Percentiles rank a stretch among this genome's conserved stretches.
phyloP scores from a whole-genome alignment of 139 green algal species.

The Auxenochlorella pyrenoidosa region DNA sequence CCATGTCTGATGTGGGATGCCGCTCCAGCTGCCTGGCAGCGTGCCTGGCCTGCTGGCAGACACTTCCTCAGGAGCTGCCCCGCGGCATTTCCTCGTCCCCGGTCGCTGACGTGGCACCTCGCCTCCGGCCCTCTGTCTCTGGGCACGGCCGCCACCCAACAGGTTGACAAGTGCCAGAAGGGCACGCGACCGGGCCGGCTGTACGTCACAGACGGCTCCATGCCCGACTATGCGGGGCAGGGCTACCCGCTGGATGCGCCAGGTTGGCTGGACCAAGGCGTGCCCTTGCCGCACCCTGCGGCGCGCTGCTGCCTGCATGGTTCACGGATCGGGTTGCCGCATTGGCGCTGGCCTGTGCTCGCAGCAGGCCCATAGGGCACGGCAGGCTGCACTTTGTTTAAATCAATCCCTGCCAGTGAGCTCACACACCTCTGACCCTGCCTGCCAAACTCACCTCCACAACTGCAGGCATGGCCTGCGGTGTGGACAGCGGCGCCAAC shows the following conservation, averaged over 20 bases:
- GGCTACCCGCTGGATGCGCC: constrained; percentile 6
- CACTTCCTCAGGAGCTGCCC: neutral
- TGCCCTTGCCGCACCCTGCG: neutral
- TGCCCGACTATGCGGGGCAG: constrained; percentile 44
- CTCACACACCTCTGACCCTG: neutral
- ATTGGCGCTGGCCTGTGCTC: neutral
- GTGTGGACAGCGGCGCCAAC: constrained; percentile 37
- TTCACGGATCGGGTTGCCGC: neutral
- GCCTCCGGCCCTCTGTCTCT: neutral
- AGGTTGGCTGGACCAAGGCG: neutral
- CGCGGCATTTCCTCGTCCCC: too few species aligned
- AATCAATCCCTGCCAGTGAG: neutral
- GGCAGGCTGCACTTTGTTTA: too few species aligned
- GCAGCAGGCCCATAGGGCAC: too few species aligned
- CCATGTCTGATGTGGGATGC: too few species aligned
- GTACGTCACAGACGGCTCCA: constrained; percentile 52
- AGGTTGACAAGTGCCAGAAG: constrained; percentile 2
- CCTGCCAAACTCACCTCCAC: neutral
- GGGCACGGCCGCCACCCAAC: neutral
- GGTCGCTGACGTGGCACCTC: neutral
- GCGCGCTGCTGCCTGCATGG: too few species aligned
- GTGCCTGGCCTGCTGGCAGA: too few species aligned
- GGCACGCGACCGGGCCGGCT: constrained; percentile 25
- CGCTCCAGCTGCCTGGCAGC: too few species aligned
- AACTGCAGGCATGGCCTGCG: constrained; percentile 44